Percentiles rank a stretch among this genome's conserved stretches.
Conservation (phyloP, 2,329 filamentous ascomycete species). For the Apiospora marii region DNA sequence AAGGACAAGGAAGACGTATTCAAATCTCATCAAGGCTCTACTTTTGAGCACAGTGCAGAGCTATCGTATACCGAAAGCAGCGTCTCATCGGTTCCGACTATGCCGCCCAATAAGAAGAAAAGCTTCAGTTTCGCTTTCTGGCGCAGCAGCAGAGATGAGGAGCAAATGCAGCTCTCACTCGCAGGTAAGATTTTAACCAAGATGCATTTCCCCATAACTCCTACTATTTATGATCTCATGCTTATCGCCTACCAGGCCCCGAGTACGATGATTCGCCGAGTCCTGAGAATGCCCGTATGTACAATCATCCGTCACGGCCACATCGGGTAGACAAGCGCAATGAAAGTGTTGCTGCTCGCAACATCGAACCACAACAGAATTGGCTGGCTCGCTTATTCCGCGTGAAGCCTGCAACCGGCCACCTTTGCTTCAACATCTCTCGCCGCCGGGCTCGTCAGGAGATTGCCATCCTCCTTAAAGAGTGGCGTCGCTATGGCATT, state of each 20-base stretch:
- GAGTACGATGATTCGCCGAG: conserved; percentile 43
- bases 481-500: conserved; percentile 86
- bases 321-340: conserved; percentile 33
- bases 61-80: conserved; percentile 34
- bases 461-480: conserved; percentile 75
- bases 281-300: conserved; percentile 35
- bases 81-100: conserved; percentile 32
- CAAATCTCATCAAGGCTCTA: conserved; percentile 28
- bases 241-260: conserved; percentile 38
- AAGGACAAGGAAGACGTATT: conserved; percentile 45
- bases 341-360: conserved; percentile 46
- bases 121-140: conserved; percentile 63
- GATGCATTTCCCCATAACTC: not conserved
- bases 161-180: conserved; percentile 51
- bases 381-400: conserved; percentile 92
- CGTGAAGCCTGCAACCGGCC: conserved; percentile 81
- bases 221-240: not conserved
- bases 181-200: conserved; percentile 47
- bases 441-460: conserved; percentile 80
- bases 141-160: conserved; percentile 54
- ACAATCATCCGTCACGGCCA: conserved; percentile 31
- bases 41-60: conserved; percentile 30
- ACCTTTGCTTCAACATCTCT: conserved; percentile 78
- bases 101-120: conserved; percentile 51
- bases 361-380: conserved; percentile 75